Conservation (phyloP, 371 early-diverging fungal species). For the Batrachochytrium dendrobatidis region DNA sequence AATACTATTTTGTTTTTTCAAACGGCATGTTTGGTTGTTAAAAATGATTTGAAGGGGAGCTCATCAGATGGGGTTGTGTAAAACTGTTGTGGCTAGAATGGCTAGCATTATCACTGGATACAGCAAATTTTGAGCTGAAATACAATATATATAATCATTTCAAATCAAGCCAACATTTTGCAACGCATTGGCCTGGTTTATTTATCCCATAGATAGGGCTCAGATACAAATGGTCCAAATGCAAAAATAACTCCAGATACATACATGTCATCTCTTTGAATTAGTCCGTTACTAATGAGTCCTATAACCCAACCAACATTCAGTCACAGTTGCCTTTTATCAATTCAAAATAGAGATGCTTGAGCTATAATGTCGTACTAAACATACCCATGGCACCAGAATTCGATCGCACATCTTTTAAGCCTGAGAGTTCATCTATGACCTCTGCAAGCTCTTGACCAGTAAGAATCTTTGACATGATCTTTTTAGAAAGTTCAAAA, state of each 20-base stretch:
- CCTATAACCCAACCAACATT: slow-evolving; percentile 11
- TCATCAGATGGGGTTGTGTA: too few species aligned
- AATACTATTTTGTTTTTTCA: too few species aligned
- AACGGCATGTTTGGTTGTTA: too few species aligned
- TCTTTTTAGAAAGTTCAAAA: slow-evolving; percentile 21
- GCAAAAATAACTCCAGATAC: slow-evolving; percentile 20
- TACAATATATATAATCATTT: too few species aligned
- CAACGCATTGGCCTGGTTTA: too few species aligned
- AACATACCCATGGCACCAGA: slow-evolving; percentile 25
- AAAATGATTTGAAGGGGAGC: too few species aligned
- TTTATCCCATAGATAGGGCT: not conserved
- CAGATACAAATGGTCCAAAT: slow-evolving; percentile 12
- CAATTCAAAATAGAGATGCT: too few species aligned
- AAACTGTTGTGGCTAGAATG: too few species aligned
- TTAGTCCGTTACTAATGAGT: slow-evolving; percentile 12
- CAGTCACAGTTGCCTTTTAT: too few species aligned
- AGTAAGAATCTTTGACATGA: slow-evolving; percentile 11
- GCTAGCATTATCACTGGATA: too few species aligned
- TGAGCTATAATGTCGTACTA: not conserved
- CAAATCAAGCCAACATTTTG: too few species aligned
- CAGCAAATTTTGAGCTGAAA: too few species aligned
- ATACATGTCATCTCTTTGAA: slow-evolving; percentile 17
- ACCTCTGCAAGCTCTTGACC: slow-evolving; percentile 23
- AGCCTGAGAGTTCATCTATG: slow-evolving; percentile 20
- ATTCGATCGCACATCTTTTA: slow-evolving; percentile 14